A percentile compares a stretch with the other conserved stretches of the same genome.
phyloP scores from a whole-genome alignment of 345 rosid species.

The Eucalyptus marginata region DNA sequence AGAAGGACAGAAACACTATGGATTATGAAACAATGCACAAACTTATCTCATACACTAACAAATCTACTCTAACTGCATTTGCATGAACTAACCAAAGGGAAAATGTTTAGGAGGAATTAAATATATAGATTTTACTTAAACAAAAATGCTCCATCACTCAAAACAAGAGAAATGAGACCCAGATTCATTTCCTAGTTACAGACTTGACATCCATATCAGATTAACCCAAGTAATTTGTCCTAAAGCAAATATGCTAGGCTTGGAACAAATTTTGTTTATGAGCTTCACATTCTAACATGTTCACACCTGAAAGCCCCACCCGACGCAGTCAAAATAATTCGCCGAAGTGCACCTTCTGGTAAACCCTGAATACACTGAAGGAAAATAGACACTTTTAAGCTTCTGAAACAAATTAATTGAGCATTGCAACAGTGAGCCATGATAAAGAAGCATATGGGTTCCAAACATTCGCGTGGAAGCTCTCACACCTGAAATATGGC shows the following conservation, averaged over 20 bases:
- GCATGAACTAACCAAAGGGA: not conserved
- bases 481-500: constrained; percentile 87
- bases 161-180: not conserved
- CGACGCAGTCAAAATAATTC: constrained; percentile 87
- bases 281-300: not conserved
- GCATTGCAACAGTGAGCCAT: not conserved
- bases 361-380: constrained; percentile 95
- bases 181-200: not conserved
- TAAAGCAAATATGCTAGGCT: not conserved
- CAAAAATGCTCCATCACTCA: not conserved
- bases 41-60: not conserved
- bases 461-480: not conserved
- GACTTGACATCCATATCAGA: not conserved
- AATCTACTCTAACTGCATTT: not conserved
- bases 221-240: not conserved
- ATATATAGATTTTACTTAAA: not conserved
- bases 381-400: not conserved
- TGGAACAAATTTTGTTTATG: not conserved
- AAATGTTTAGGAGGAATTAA: not conserved
- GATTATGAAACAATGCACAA: not conserved
- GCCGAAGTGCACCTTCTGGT: constrained; percentile 77
- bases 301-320: constrained; percentile 97
- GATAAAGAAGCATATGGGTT: not conserved
- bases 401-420: not conserved
- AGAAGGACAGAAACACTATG: not conserved